Percentiles rank a stretch among this genome's conserved stretches.
These are phyloP conservation scores for Omphalea diandra DNA, from an alignment of 441 rosid genomes.

Conservation along the genomic window DNA sequence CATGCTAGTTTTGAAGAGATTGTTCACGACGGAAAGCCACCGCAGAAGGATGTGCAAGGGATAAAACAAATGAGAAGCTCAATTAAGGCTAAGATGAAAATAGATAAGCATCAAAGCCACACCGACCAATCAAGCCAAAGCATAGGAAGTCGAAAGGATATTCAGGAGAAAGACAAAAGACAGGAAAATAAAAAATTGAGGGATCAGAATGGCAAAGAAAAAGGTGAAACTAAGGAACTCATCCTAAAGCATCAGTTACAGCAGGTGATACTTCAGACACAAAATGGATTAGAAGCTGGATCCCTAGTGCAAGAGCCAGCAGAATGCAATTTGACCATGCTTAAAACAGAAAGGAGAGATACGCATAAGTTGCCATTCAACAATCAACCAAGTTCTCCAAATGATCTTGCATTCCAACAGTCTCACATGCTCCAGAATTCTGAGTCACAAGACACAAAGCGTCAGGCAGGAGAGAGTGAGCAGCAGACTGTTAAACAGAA, in stretches of 20 bases:
- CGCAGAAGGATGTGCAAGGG: constrained; percentile 33
- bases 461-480: constrained; percentile 29
- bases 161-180: constrained; percentile 35
- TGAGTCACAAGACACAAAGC: constrained; percentile 34
- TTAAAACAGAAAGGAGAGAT: constrained; percentile 36
- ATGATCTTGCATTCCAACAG: constrained; percentile 28
- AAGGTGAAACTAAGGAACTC: constrained; percentile 29
- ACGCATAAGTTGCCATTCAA: constrained; percentile 26
- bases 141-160: constrained; percentile 33
- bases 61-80: constrained; percentile 29
- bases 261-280: constrained; percentile 20
- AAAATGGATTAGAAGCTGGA: constrained; percentile 32
- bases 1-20: constrained; percentile 31
- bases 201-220: constrained; percentile 39
- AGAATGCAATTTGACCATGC: constrained; percentile 23
- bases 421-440: constrained; percentile 23
- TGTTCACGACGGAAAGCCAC: constrained; percentile 31
- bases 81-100: constrained; percentile 25
- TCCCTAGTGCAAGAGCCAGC: constrained; percentile 23
- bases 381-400: constrained; percentile 33
- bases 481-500: constrained; percentile 39
- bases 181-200: constrained; percentile 30
- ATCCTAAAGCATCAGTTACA: constrained; percentile 39
- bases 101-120: constrained; percentile 32
- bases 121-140: constrained; percentile 18